These are phyloP conservation scores for Ophiorrhiza pumila DNA, from an alignment of 257 asterid species.

Conservation along the genomic window DNA sequence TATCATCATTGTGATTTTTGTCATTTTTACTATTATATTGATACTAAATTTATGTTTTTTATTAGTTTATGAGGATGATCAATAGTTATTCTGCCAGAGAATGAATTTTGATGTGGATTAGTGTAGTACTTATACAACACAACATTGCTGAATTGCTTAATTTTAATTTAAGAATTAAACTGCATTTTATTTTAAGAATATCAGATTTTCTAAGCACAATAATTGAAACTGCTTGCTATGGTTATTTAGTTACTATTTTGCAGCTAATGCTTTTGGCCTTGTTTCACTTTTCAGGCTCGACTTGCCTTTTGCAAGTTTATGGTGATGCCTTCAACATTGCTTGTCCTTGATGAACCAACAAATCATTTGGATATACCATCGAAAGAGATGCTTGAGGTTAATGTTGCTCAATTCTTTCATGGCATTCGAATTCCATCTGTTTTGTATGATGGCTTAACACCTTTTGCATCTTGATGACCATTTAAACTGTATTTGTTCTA, in stretches of 20 bases:
- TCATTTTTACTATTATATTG: too few relatives aligned
- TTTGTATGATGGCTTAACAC: neutral
- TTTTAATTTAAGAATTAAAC: neutral
- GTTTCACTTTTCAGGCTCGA: constrained; percentile 61
- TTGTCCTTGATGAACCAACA: constrained; percentile 94
- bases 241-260: neutral
- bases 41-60: neutral
- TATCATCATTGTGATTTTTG: neutral
- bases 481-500: constrained; percentile 12
- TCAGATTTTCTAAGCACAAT: neutral
- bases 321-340: constrained; percentile 94
- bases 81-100: neutral
- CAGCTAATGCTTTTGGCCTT: neutral
- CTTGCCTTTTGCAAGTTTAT: constrained; percentile 99
- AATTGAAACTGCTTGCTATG: neutral
- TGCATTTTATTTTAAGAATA: neutral
- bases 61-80: neutral
- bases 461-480: constrained; percentile 9
- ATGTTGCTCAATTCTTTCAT: constrained; percentile 13
- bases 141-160: neutral
- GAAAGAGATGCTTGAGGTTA: constrained; percentile 98
- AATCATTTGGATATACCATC: constrained; percentile 96
- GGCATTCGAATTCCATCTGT: neutral
- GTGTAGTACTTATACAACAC: neutral
- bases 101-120: neutral